Conservation (phyloP, 345 rosid genomes). For the Lepidium africanum region DNA sequence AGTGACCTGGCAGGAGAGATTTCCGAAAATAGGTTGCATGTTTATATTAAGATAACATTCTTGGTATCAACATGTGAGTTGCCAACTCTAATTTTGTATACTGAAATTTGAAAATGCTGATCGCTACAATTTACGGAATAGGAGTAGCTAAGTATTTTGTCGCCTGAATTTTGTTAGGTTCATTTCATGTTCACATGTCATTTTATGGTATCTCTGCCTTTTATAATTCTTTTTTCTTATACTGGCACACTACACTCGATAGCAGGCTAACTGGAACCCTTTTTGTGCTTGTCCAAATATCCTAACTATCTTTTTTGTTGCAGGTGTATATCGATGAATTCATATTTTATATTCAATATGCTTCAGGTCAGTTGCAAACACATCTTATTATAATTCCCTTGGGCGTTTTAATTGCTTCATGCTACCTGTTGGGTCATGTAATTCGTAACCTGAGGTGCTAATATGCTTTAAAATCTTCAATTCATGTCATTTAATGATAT, state of each 20-base stretch:
- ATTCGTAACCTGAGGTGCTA: not conserved
- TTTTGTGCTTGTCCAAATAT: not conserved
- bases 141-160: not conserved
- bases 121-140: not conserved
- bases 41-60: not conserved
- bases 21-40: not conserved
- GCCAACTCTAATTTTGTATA: not conserved
- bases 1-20: not conserved
- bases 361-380: slow-evolving; percentile 56
- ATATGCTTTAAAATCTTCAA: not conserved
- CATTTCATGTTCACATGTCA: not conserved
- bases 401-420: not conserved
- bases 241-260: not conserved
- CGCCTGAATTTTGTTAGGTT: not conserved
- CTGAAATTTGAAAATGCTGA: not conserved
- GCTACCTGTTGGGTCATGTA: not conserved
- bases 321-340: slow-evolving; percentile 83
- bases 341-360: slow-evolving; percentile 74
- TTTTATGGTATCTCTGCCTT: not conserved
- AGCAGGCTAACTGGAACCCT: not conserved
- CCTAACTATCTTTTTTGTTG: slow-evolving; percentile 4
- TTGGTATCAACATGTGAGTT: not conserved
- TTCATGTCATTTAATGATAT: not conserved
- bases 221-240: not conserved
- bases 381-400: not conserved